Conservation (phyloP, 495 filamentous ascomycete genomes). For the Sabuloglossum arenarium region DNA sequence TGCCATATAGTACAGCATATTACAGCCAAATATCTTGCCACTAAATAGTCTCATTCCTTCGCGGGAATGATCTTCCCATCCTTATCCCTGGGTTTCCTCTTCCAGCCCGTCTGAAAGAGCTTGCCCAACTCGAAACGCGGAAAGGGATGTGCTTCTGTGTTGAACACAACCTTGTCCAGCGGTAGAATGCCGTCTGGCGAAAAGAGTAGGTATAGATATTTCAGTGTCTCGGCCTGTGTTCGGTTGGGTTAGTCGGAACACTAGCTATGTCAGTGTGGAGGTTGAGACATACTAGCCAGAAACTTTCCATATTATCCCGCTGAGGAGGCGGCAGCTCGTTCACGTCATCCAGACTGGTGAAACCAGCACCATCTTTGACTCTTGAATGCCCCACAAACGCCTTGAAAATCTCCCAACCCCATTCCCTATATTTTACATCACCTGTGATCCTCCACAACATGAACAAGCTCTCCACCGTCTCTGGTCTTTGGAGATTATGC, state of each 20-base stretch:
- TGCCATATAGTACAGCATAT: no score
- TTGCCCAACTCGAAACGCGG: constrained; percentile 64
- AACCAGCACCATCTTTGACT: constrained; percentile 47
- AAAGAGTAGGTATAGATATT: constrained; percentile 94
- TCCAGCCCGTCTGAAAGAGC: constrained; percentile 74
- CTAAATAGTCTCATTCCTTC: neutral
- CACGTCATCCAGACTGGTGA: constrained; percentile 63
- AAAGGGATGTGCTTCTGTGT: constrained; percentile 87
- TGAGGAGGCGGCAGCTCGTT: constrained; percentile 38
- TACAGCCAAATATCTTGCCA: no score
- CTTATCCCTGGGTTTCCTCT: constrained; percentile 35
- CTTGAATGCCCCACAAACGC: constrained; percentile 67
- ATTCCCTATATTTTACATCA: constrained; percentile 74
- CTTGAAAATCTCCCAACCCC: constrained; percentile 98
- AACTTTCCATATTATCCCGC: constrained; percentile 82
- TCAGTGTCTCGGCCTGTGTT: constrained; percentile 73
- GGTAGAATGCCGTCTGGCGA: constrained; percentile 66
- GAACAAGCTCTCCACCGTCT: constrained; percentile 85
- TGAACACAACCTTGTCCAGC: constrained; percentile 70
- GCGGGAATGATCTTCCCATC: neutral
- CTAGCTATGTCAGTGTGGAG: neutral
- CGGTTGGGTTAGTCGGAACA: neutral
- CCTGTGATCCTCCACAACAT: constrained; percentile 99
- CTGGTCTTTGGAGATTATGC: constrained; percentile 91
- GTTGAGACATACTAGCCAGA: constrained; percentile 54